These are phyloP conservation scores for Heliamphora pulchella DNA, from an alignment of 179 eudicot species.

Conservation along the genomic window DNA sequence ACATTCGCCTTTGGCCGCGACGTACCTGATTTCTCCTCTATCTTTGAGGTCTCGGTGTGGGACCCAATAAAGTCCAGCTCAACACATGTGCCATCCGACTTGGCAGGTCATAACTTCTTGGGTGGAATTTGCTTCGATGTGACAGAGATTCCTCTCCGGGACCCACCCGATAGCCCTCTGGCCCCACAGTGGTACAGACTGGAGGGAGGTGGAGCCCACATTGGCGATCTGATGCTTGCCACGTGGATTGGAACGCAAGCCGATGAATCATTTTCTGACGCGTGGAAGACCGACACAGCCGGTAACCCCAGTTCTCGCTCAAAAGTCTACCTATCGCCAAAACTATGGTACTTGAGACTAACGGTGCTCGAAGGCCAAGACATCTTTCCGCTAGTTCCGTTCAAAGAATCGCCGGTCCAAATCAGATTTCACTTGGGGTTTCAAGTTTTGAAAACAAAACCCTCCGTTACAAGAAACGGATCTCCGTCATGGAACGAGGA, in stretches of 20 bases:
- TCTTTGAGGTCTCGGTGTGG: constrained; percentile 81
- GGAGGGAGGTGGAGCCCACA: constrained; percentile 72
- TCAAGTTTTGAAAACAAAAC: constrained; percentile 59
- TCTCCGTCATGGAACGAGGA: constrained; percentile 80
- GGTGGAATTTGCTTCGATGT: constrained; percentile 90
- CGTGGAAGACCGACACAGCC: constrained; percentile 79
- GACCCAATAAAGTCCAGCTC: constrained; percentile 33
- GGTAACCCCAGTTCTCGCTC: constrained; percentile 49
- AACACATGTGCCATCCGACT: constrained; percentile 27
- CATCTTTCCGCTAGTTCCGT: constrained; percentile 27
- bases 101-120: constrained; percentile 44
- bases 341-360: constrained; percentile 76
- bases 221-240: constrained; percentile 82
- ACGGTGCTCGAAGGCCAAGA: constrained; percentile 76
- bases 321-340: constrained; percentile 82
- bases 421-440: constrained; percentile 71
- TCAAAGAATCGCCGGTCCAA: constrained; percentile 41
- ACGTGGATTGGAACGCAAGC: constrained; percentile 98
- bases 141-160: constrained; percentile 78
- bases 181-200: constrained; percentile 98
- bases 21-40: constrained; percentile 50
- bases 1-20: constrained; percentile 74
- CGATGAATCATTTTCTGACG: constrained; percentile 83
- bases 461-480: constrained; percentile 41
- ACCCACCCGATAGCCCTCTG: constrained; percentile 94